Evolutionary conservation across 148 eudicot species (phyloP).

Genomic region (Mesembryanthemum crystallinum): DNA sequence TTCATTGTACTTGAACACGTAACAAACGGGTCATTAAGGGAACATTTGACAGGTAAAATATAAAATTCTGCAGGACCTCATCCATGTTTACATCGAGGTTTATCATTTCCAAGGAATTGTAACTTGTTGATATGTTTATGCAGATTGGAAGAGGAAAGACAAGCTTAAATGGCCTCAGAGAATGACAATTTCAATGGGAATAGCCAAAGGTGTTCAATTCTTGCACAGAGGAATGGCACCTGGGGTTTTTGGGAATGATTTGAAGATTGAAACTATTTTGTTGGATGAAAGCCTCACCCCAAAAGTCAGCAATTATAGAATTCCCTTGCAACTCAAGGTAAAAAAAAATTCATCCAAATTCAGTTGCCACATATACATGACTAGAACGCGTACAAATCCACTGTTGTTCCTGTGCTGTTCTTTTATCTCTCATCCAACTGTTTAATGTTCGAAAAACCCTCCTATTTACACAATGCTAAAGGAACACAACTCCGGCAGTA

Average conservation of each 20-base stretch:
- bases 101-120: neutral
- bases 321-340: slow-evolving; percentile 74
- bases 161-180: slow-evolving; percentile 92
- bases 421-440: too few species aligned
- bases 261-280: slow-evolving; percentile 64
- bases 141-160: slow-evolving; percentile 75
- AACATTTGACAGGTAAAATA: slow-evolving; percentile 66
- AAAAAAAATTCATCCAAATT: neutral
- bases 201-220: slow-evolving; percentile 80
- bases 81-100: neutral
- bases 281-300: slow-evolving; percentile 80
- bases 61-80: neutral
- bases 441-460: too few species aligned
- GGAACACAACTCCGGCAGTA: too few species aligned
- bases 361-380: slow-evolving; percentile 13
- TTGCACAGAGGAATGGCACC: slow-evolving; percentile 68
- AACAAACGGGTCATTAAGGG: slow-evolving; percentile 67
- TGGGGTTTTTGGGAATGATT: slow-evolving; percentile 61
- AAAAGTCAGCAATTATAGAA: slow-evolving; percentile 69
- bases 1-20: slow-evolving; percentile 71
- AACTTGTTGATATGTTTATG: neutral
- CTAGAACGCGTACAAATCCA: too few species aligned
- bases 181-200: slow-evolving; percentile 73
- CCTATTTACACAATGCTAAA: too few species aligned
- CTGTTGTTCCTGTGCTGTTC: too few species aligned